Conservation (phyloP, 345 rosid genomes). For the Lumnitzera littorea region DNA sequence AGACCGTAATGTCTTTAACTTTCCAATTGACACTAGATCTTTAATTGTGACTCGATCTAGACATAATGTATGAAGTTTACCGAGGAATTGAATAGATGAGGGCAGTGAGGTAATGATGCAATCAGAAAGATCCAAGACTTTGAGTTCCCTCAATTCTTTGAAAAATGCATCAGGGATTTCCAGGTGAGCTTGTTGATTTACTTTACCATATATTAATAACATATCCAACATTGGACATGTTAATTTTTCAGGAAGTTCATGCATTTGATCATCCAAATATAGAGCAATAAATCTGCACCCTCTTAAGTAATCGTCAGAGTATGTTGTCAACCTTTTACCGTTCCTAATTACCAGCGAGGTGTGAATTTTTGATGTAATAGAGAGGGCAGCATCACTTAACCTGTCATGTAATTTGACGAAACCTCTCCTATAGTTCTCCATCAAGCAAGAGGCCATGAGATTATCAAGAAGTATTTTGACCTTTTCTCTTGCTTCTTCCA, state of each 20-base stretch:
- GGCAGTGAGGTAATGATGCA: neutral
- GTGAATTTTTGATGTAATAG: constrained; percentile 11
- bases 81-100: neutral
- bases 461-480: constrained; percentile 5
- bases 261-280: neutral
- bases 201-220: neutral
- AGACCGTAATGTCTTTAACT: constrained; percentile 10
- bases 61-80: constrained; percentile 14
- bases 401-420: constrained; percentile 14
- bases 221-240: constrained; percentile 11
- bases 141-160: constrained; percentile 10
- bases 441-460: constrained; percentile 19
- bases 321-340: neutral
- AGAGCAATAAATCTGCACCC: constrained; percentile 2
- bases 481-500: constrained; percentile 10
- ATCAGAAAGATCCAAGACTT: constrained; percentile 9
- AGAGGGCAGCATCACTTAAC: constrained; percentile 12
- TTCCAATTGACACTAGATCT: constrained; percentile 6
- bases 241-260: neutral
- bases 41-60: constrained; percentile 2
- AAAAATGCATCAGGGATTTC: constrained; percentile 10
- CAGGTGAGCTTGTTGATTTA: accelerated
- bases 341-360: neutral
- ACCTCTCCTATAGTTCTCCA: neutral
- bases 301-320: neutral